phyloP scores from a whole-genome alignment of 305 asterid species.

The Stenogyne calaminthoides region DNA sequence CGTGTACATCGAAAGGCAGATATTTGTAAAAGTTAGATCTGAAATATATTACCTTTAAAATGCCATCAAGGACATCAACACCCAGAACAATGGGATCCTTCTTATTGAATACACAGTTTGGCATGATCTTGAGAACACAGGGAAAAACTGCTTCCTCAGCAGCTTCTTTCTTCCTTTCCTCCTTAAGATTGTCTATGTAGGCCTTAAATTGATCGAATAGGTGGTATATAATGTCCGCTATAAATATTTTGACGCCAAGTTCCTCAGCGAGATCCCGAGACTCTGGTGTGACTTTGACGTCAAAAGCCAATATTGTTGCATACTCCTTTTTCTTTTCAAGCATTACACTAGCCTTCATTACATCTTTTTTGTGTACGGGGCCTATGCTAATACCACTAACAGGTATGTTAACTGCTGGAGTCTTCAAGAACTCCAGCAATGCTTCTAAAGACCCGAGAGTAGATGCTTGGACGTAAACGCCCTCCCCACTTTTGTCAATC shows the following conservation, averaged over 20 bases:
- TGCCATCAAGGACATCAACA: constrained; percentile 85
- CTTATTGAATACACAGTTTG: constrained; percentile 81
- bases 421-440: constrained; percentile 86
- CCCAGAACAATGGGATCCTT: constrained; percentile 98
- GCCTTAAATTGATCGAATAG: constrained; percentile 98
- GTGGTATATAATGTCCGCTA: constrained; percentile 95
- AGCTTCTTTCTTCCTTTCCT: constrained; percentile 91
- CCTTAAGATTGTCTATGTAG: constrained; percentile 88
- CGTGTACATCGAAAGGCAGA: neutral
- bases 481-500: constrained; percentile 93
- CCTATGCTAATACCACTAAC: constrained; percentile 99
- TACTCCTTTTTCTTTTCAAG: constrained; percentile 97
- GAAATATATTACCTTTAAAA: constrained; percentile 61
- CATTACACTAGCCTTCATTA: constrained; percentile 98
- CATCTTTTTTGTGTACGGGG: constrained; percentile 93
- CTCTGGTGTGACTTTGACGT: constrained; percentile 91
- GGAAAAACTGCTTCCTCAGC: constrained; percentile 98
- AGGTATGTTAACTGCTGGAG: constrained; percentile 88
- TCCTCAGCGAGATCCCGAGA: constrained; percentile 96
- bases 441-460: constrained; percentile 99
- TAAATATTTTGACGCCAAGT: constrained; percentile 81
- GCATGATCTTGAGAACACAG: constrained; percentile 87
- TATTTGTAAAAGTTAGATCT: neutral
- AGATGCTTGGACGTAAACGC: constrained; percentile 98
- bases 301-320: constrained; percentile 93